phyloP scores from a whole-genome alignment of 306 rosid species.

The Vigna mungo region DNA sequence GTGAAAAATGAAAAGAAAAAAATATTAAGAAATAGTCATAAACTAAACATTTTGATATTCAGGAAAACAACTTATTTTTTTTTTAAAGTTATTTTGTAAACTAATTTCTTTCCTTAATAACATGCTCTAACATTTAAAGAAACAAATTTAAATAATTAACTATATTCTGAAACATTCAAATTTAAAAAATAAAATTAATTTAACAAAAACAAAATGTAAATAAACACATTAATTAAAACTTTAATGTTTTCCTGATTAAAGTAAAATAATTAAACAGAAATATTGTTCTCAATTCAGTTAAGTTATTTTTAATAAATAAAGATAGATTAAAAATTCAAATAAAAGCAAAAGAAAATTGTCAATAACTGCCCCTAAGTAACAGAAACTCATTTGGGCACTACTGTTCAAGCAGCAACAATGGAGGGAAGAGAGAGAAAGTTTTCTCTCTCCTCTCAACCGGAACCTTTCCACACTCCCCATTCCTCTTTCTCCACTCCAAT shows the following conservation, averaged over 20 bases:
- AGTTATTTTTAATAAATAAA: not conserved
- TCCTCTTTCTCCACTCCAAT: constrained; percentile 27
- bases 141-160: not conserved
- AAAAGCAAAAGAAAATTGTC: not conserved
- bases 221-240: not conserved
- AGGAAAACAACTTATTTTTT: too few relatives aligned
- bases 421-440: constrained; percentile 17
- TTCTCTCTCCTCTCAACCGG: constrained; percentile 23
- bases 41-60: too few relatives aligned
- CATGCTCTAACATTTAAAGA: not conserved
- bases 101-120: too few relatives aligned
- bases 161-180: not conserved
- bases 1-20: too few relatives aligned
- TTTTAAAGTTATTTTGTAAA: too few relatives aligned
- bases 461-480: constrained; percentile 15
- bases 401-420: not conserved
- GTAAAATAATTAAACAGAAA: not conserved
- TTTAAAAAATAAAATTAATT: not conserved
- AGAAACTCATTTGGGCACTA: not conserved
- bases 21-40: too few relatives aligned
- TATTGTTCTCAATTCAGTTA: not conserved
- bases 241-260: not conserved
- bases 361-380: not conserved
- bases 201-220: not conserved
- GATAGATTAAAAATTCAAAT: not conserved